These are phyloP conservation scores for Hanseniaspora valbyensis DNA, from an alignment of 805 yeast species.

Conservation along the genomic window DNA sequence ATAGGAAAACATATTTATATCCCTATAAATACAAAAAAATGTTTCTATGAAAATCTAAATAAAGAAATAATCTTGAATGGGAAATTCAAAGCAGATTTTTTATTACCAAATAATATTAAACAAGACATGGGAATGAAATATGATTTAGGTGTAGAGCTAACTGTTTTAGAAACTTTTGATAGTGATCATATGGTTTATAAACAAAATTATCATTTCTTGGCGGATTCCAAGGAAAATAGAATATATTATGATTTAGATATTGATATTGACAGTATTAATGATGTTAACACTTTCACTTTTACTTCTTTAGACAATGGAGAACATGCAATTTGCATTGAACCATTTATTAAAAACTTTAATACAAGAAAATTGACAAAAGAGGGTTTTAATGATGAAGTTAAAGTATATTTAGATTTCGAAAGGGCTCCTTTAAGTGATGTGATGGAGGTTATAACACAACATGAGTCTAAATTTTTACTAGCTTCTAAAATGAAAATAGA, in stretches of 20 bases:
- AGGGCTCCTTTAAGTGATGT: slow-evolving; percentile 49
- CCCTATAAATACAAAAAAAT: slow-evolving; percentile 61
- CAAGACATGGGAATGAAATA: slow-evolving; percentile 37
- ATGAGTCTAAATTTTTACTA: slow-evolving; percentile 36
- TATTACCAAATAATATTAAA: slow-evolving; percentile 39
- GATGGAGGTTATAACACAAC: slow-evolving; percentile 49
- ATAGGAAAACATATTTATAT: slow-evolving; percentile 57
- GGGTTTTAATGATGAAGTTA: slow-evolving; percentile 34
- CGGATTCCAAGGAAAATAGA: slow-evolving; percentile 3
- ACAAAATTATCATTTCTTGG: slow-evolving; percentile 33
- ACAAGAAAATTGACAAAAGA: slow-evolving; percentile 1
- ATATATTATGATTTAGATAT: neutral
- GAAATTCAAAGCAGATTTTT: slow-evolving; percentile 52
- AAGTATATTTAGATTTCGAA: slow-evolving; percentile 64
- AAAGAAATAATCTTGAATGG: slow-evolving; percentile 73
- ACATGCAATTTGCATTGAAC: slow-evolving; percentile 69
- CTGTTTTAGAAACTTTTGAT: slow-evolving; percentile 58
- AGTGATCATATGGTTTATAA: slow-evolving; percentile 64
- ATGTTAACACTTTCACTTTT: slow-evolving; percentile 58
- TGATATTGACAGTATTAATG: slow-evolving; percentile 34
- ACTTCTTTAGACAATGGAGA: slow-evolving; percentile 77
- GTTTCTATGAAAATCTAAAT: slow-evolving; percentile 76
- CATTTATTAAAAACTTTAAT: neutral
- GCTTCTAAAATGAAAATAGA: slow-evolving; percentile 42
- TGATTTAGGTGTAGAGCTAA: slow-evolving; percentile 41